Base-by-base conservation (phyloP, 1,284 basidiomycete genomes). In the Moesziomyces globuligerus region DNA sequence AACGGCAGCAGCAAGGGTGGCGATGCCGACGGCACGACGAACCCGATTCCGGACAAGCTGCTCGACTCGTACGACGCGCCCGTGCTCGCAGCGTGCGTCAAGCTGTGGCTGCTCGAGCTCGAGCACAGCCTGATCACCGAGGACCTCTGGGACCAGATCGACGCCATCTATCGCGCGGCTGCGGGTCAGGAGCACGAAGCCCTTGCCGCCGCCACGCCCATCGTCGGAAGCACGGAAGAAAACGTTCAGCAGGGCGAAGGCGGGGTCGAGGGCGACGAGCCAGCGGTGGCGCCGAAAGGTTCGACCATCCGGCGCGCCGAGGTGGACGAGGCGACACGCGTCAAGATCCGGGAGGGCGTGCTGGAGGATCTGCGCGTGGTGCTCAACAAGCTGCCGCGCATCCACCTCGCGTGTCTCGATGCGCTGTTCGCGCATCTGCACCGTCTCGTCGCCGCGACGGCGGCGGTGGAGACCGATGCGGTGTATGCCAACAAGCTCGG, bases 401-500 rank as follows among this genome's bases (percentile, higher is more conserved):
- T 92, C 10, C 92, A 95, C 80, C 85, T 97, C 23, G 87, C 89
- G 75, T 91, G 92, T 4, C 86, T 98, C 23, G 90, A 96, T 81
- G 87, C 88, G 0, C 76, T 97, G 34, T 85, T 94, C 59, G 87
- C 87, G 59, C 93, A 96, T 83, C 84, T 96, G 53, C 90, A 85
- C 37, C 51, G 48, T 47, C 91, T 91, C 4, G 83, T 95, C 56
- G 88, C 93, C 46, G 86, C 87, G 17, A 86, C 85, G 2, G 86
- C 86, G 7, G 89, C 72, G 13, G 82, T 52, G n/a, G 79, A 95
- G 79, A 66, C 86, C 0, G 87, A 90, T 75, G 89, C 91, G 59
- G 85, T 92, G 7, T 96, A 90, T 80, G 85, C 91, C 59, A 89
- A 90, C 41, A 97, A 97, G 83, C 85, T 97, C 43, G 91, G 91